A percentile compares a stretch with the other conserved stretches of the same genome.
Evolutionary conservation across 352 stramenopile species (phyloP).

Genomic region (Pythium pectinolyticum): DNA sequence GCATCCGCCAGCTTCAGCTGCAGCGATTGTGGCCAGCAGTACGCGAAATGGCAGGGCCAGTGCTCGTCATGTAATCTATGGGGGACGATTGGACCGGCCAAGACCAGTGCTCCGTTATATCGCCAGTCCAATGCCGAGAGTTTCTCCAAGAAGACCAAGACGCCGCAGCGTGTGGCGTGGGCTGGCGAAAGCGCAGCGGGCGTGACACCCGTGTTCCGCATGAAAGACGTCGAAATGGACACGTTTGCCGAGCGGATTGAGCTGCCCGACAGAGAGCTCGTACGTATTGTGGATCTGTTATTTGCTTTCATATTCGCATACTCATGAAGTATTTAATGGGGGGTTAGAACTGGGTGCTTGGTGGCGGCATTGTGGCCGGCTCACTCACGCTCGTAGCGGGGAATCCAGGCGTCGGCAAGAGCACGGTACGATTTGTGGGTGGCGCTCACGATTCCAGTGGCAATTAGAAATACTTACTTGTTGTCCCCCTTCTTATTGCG

Average conservation of each 20-base stretch:
- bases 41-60: slow-evolving; percentile 85
- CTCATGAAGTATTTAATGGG: background rate
- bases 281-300: slow-evolving; percentile 13
- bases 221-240: slow-evolving; percentile 71
- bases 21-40: slow-evolving; percentile 53
- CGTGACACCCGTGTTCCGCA: slow-evolving; percentile 42
- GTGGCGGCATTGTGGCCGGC: slow-evolving; percentile 94
- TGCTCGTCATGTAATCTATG: slow-evolving; percentile 88
- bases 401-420: slow-evolving; percentile 94
- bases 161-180: slow-evolving; percentile 33
- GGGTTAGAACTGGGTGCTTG: slow-evolving; percentile 91
- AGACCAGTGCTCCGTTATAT: slow-evolving; percentile 38
- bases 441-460: too few relatives aligned
- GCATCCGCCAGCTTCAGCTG: slow-evolving; percentile 21
- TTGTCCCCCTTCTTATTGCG: slow-evolving; percentile 9
- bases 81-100: slow-evolving; percentile 84
- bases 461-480: background rate
- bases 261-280: slow-evolving; percentile 71
- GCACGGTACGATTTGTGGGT: slow-evolving; percentile 57
- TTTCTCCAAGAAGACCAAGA: slow-evolving; percentile 40
- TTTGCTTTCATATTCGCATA: background rate
- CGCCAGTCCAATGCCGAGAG: slow-evolving; percentile 55
- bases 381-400: slow-evolving; percentile 95
- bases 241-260: slow-evolving; percentile 58
- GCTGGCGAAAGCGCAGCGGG: slow-evolving; percentile 16